Conservation (phyloP, 164 flowering plant genomes). For the Taxillus chinensis region DNA sequence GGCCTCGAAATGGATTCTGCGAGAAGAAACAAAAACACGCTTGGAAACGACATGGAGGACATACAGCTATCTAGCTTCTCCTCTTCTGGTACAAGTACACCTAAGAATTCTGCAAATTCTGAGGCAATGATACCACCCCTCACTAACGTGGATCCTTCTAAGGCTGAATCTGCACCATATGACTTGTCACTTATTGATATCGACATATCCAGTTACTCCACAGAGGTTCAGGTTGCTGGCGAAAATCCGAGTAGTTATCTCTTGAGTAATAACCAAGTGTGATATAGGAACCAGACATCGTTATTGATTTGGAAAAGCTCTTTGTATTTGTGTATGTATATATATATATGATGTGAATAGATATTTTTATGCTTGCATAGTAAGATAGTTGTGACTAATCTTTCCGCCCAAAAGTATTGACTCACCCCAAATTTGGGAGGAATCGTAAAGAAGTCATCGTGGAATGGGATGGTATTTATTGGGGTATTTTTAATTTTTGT, state of each 20-base stretch:
- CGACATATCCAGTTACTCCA: conserved; percentile 52
- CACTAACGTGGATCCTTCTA: conserved; percentile 42
- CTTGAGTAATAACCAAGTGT: no score
- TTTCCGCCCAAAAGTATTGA: no score
- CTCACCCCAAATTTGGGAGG: no score
- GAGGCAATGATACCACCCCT: conserved; percentile 62
- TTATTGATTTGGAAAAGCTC: no score
- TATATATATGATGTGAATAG: no score
- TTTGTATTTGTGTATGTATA: no score
- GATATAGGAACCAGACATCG: no score
- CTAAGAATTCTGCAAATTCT: conserved; percentile 26
- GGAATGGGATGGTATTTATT: no score
- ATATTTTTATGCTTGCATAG: no score
- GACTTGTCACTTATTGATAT: conserved; percentile 66
- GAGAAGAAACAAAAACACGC: conserved; percentile 52
- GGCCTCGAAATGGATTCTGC: conserved; percentile 91
- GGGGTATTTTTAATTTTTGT: no score
- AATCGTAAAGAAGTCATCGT: no score
- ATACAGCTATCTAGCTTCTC: conserved; percentile 50
- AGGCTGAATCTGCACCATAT: conserved; percentile 33
- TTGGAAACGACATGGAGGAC: conserved; percentile 62
- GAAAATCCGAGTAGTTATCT: conserved; percentile 14
- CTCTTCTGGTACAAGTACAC: conserved; percentile 51
- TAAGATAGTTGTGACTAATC: no score
- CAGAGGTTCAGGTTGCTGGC: conserved; percentile 48